Conservation (phyloP, 1,139 yeast species). For the Scheffersomyces insectosa region DNA sequence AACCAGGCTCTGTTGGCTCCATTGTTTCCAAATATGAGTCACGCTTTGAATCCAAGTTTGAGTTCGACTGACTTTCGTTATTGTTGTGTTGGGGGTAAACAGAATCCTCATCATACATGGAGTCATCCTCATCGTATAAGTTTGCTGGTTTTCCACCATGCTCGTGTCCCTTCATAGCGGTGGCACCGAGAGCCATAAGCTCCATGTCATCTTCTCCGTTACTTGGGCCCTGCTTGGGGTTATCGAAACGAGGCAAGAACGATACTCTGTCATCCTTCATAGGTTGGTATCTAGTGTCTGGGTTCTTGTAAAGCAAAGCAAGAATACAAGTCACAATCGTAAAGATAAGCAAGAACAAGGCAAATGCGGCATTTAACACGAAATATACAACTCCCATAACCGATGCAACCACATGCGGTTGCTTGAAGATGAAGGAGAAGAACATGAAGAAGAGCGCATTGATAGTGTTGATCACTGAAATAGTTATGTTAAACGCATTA, state of each 20-base stretch:
- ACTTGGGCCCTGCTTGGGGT: slow-evolving; percentile 45
- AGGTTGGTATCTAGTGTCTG: slow-evolving; percentile 94
- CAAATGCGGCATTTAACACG: slow-evolving; percentile 84
- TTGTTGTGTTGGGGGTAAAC: slow-evolving; percentile 8
- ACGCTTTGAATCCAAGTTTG: slow-evolving; percentile 23
- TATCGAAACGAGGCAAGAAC: slow-evolving; percentile 66
- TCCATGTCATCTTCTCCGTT: slow-evolving; percentile 61
- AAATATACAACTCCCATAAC: slow-evolving; percentile 93
- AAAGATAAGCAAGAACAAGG: slow-evolving; percentile 76
- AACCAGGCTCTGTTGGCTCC: slow-evolving; percentile 47
- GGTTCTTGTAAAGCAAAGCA: slow-evolving; percentile 85
- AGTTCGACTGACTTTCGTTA: slow-evolving; percentile 7
- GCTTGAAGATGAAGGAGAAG: slow-evolving; percentile 80
- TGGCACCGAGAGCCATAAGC: slow-evolving; percentile 83
- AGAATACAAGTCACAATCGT: slow-evolving; percentile 84
- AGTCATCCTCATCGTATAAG: slow-evolving; percentile 32
- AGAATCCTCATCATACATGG: slow-evolving; percentile 36
- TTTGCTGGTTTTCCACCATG: slow-evolving; percentile 29
- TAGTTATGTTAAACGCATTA: slow-evolving; percentile 84
- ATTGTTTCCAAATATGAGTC: slow-evolving; percentile 32
- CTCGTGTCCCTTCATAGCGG: slow-evolving; percentile 82
- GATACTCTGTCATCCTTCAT: slow-evolving; percentile 96
- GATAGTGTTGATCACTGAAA: slow-evolving; percentile 74
- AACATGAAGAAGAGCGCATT: slow-evolving; percentile 86
- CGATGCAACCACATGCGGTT: slow-evolving; percentile 85